Evolutionary conservation across 2,329 filamentous ascomycete genomes (phyloP), one percentile per base, ranked within the genome.

Genomic region (Colletotrichum phormii): DNA sequence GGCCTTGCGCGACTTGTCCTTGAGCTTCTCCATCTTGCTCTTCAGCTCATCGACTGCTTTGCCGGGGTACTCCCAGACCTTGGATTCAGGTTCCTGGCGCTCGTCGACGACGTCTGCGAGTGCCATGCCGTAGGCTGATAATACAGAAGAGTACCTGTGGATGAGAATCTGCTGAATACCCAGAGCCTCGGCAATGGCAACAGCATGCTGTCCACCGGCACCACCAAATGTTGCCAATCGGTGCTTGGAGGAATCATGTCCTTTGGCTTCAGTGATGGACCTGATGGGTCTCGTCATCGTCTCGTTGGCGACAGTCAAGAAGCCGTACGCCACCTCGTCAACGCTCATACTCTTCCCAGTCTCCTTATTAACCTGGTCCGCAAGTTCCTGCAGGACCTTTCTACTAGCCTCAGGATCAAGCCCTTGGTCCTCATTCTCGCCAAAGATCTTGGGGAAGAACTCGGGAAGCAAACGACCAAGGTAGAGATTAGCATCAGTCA

Each of bases 391-490:
- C 73, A 98, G 93, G 1, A 94, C 88, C 77, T 89, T 91, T 80
- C 91, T 89, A 77, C 94, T 97, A 0, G 94, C 93, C 69, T 93
- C 89, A 1, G 89, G 86, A 79, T 98, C 95, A 1, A 98, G 83
- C 0, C 92, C 92, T 80, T 97, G 90, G 70, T 98, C 88, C 80
- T 98, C 95, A 57, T 95, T 93, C 80, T 94, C 93, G 58, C 96
- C 96, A 77, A 98, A 98, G 72, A 98, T 98, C 80, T 95, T 96
- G 0, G 95, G 95, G 79, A 98, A 98, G 86, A 97, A 97, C 74
- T 97, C 94, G 0, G 95, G 95, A 1, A 98, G 83, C 4, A 98
- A 85, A 51, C 95, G 89, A 0, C 95, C 95, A 0, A 98, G 89
- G 77, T 94, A 94, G 6, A 98, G 82, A 77, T 98, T 98, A 1